Base-by-base conservation (phyloP, 768 basidiomycete genomes). In the Cystobasidium ongulense region DNA sequence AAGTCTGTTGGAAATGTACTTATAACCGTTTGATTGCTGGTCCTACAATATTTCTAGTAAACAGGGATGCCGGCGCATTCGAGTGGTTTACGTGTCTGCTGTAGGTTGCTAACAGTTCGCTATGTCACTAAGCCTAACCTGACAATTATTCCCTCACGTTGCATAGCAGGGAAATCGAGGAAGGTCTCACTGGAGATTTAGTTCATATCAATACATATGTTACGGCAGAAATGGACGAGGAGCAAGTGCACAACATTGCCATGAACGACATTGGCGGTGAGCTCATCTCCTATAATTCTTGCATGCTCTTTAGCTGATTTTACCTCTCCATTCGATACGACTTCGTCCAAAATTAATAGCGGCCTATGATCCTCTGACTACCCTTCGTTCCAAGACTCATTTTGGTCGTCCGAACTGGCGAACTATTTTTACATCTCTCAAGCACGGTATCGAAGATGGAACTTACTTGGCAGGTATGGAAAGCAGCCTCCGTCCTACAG, bases 11-110 rank as follows among this genome's bases (percentile, higher is more conserved):
- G 75, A 1, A 63, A 75, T 72, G 4, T 1, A 33, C 29, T 38
- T 25, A 2, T 11, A 18, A 33, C 63, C 74, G 72, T 62, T 36
- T 38, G 7, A 41, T 54, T 23, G 52, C 8, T 46, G n/a, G 15
- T 17, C 17, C 36, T 33, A n/a, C n/a, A n/a, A n/a, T 61, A 13
- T 39, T 18, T 4, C 38, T 38, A 71, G 23, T 72, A 46, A 75
- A 75, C 21, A 70, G 90, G 80, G 90, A 93, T 77, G 87, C 90
- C n/a, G 91, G 91, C n/a, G 90, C 90, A n/a, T 92, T 96, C 78
- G 92, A 91, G 78, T 96, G 93, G 93, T 95, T 97, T 86, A 91
- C 94, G 81, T 88, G 86, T 75, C 83, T 96, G 65, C 84, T 96
- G 74, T 88, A 89, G 78, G 62, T 67, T 27, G 13, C 11, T 61